Conservation (phyloP, 106 monocot genomes). For the Allium sativum region DNA sequence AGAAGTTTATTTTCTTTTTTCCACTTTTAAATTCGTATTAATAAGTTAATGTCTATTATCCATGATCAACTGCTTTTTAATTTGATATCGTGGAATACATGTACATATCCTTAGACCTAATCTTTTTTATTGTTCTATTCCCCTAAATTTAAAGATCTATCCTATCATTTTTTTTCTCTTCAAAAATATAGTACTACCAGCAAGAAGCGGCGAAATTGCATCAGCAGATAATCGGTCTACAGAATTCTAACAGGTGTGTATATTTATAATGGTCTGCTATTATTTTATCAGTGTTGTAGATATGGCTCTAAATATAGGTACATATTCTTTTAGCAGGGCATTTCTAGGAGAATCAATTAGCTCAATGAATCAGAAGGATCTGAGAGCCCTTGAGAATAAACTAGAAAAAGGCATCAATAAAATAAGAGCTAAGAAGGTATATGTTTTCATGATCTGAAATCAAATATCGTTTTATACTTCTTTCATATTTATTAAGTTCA, state of each 20-base stretch:
- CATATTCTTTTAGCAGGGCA: not conserved
- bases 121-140: not conserved
- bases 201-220: constrained; percentile 19
- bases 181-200: constrained; percentile 13
- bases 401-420: constrained; percentile 21
- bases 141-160: not conserved
- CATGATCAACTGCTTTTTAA: too few species aligned
- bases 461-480: too few species aligned
- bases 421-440: constrained; percentile 24
- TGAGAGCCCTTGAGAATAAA: constrained; percentile 17
- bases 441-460: not conserved
- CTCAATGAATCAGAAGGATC: constrained; percentile 16
- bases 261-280: too few species aligned
- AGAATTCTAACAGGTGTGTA: constrained; percentile 18
- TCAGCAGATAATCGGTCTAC: constrained; percentile 20
- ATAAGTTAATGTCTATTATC: too few species aligned
- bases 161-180: not conserved
- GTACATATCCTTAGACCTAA: too few species aligned
- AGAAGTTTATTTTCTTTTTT: too few species aligned
- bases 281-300: not conserved
- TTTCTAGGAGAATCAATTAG: constrained; percentile 18
- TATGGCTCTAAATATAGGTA: not conserved
- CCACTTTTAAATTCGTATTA: too few species aligned
- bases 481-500: too few species aligned
- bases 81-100: too few species aligned